Conservation (phyloP, 129 eudicot genomes). For the Flaveria trinervia region DNA sequence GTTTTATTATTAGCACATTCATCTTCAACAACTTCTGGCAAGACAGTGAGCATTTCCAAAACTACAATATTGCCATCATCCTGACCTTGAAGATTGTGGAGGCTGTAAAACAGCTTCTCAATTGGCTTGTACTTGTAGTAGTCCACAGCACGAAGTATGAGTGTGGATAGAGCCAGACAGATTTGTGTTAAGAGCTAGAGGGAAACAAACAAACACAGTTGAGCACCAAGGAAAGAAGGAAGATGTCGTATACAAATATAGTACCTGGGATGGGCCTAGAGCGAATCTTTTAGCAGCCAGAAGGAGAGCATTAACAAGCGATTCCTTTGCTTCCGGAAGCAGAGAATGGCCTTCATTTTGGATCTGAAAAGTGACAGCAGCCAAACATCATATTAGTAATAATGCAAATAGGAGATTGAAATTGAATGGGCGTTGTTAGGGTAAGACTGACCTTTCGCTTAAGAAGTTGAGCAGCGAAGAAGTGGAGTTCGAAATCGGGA, state of each 20-base stretch:
- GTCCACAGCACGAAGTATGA: conserved; percentile 79
- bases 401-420: not conserved
- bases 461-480: conserved; percentile 93
- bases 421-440: not conserved
- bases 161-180: conserved; percentile 83
- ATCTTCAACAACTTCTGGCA: conserved; percentile 93
- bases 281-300: conserved; percentile 81
- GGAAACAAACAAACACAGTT: conserved; percentile 1
- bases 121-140: conserved; percentile 68
- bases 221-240: no score
- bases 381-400: no score
- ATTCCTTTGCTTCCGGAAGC: conserved; percentile 73
- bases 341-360: conserved; percentile 80
- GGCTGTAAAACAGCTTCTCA: conserved; percentile 85
- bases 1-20: conserved; percentile 46
- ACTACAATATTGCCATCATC: conserved; percentile 76
- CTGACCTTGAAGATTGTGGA: conserved; percentile 74
- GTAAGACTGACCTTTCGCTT: conserved; percentile 65
- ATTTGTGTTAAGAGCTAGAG: conserved; percentile 92
- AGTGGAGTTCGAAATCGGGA: conserved; percentile 72
- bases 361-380: conserved; percentile 47
- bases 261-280: conserved; percentile 92
- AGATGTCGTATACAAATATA: not conserved
- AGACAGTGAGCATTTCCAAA: conserved; percentile 86
- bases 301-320: conserved; percentile 79